These are phyloP conservation scores for Moelleriella libera DNA, from an alignment of 2,329 filamentous ascomycete genomes.

Conservation along the genomic window DNA sequence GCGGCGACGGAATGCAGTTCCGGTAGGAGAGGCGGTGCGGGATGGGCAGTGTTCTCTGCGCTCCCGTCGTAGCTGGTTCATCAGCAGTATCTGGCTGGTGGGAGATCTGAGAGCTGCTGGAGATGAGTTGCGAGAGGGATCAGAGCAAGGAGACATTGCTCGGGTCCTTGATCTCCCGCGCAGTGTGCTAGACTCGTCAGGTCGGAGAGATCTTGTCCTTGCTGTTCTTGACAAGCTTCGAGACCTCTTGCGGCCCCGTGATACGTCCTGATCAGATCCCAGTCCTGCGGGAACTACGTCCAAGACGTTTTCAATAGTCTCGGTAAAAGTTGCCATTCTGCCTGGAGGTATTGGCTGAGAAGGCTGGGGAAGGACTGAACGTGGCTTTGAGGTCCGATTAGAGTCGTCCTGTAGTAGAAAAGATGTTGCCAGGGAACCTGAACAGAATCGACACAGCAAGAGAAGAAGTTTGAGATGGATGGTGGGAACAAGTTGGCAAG, in stretches of 20 bases:
- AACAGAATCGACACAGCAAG: too few relatives aligned
- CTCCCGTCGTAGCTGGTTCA: constrained; percentile 23
- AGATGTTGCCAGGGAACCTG: too few relatives aligned
- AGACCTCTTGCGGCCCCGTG: constrained; percentile 24
- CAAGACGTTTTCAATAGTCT: constrained; percentile 9
- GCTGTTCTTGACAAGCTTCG: constrained; percentile 20
- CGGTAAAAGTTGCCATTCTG: constrained; percentile 11
- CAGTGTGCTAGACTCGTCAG: constrained; percentile 27
- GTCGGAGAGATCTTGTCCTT: constrained; percentile 15
- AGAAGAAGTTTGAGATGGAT: too few relatives aligned
- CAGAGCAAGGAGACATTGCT: constrained; percentile 20
- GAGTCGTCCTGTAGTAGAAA: too few relatives aligned
- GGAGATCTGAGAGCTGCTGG: constrained; percentile 21
- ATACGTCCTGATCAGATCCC: constrained; percentile 13
- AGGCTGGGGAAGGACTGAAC: background rate
- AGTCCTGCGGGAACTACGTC: constrained; percentile 9
- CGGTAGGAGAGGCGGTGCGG: constrained; percentile 19
- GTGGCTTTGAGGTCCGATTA: too few relatives aligned
- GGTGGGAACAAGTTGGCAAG: too few relatives aligned
- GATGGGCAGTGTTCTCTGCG: constrained; percentile 31
- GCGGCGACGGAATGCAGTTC: constrained; percentile 19
- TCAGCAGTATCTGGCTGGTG: constrained; percentile 24
- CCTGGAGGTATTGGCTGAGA: background rate
- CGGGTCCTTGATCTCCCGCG: constrained; percentile 25
- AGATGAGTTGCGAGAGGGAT: constrained; percentile 18